A percentile compares a stretch with the other conserved stretches of the same genome.
Conservation (phyloP, 2,329 filamentous ascomycete species). For the Ilyonectria mors-panacis region DNA sequence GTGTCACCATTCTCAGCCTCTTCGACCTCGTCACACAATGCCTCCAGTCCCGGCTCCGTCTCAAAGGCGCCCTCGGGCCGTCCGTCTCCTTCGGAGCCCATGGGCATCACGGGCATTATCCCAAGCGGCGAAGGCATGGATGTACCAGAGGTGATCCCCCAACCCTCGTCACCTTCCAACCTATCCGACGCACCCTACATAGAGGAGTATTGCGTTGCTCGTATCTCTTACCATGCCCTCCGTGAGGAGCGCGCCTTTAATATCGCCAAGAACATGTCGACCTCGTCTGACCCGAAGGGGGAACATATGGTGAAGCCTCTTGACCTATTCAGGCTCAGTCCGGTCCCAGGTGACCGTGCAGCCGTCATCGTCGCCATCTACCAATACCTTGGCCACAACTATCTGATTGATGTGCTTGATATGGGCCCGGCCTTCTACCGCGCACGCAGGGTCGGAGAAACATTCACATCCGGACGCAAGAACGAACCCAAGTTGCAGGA, state of each 20-base stretch:
- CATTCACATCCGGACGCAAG: conserved; percentile 61
- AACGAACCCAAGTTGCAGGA: conserved; percentile 65
- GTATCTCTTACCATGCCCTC: conserved; percentile 85
- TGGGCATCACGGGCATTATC: conserved; percentile 51
- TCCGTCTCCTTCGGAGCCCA: conserved; percentile 60
- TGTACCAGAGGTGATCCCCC: conserved; percentile 56
- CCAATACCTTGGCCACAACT: conserved; percentile 82
- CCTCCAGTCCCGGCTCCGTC: conserved; percentile 61
- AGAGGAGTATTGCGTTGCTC: conserved; percentile 81
- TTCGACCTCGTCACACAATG: conserved; percentile 61
- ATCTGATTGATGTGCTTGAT: conserved; percentile 78
- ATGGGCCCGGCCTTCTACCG: conserved; percentile 83
- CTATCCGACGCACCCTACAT: conserved; percentile 66
- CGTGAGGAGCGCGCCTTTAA: conserved; percentile 91
- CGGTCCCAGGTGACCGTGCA: conserved; percentile 77
- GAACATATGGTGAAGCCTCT: conserved; percentile 86
- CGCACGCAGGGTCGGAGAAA: conserved; percentile 67
- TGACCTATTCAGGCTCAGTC: conserved; percentile 81
- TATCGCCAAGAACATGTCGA: conserved; percentile 80
- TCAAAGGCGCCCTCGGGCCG: conserved; percentile 61
- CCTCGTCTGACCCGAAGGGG: conserved; percentile 79
- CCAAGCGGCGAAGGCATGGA: conserved; percentile 57
- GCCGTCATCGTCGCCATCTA: conserved; percentile 86
- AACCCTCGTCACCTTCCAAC: conserved; percentile 52
- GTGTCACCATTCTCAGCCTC: conserved; percentile 66